Evolutionary conservation across 345 rosid species (phyloP).

Genomic region (Eutrema heterophyllum): DNA sequence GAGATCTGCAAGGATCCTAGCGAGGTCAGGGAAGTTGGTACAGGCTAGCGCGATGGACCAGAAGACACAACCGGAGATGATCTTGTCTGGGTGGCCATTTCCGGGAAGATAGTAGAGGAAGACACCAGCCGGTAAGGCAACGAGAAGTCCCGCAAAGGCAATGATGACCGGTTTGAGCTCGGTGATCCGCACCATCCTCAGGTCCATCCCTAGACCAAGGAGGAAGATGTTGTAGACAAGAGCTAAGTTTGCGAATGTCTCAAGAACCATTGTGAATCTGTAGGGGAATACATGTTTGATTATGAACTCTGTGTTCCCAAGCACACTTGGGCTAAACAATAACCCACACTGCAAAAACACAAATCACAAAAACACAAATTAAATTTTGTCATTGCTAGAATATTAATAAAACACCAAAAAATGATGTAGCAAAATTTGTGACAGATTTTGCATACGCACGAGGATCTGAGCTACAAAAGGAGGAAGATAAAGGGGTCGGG

Average conservation of each 20-base stretch:
- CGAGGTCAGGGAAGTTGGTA: constrained; percentile 64
- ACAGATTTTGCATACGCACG: neutral
- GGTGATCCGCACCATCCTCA: constrained; percentile 35
- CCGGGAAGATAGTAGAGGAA: constrained; percentile 28
- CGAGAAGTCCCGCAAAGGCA: constrained; percentile 36
- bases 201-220: constrained; percentile 65
- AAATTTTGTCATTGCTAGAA: neutral
- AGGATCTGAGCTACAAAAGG: constrained; percentile 38
- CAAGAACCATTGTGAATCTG: constrained; percentile 33
- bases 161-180: constrained; percentile 31
- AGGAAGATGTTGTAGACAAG: constrained; percentile 53
- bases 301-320: neutral
- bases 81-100: constrained; percentile 27
- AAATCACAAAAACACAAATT: neutral
- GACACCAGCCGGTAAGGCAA: constrained; percentile 44
- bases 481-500: constrained; percentile 30
- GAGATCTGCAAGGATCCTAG: constrained; percentile 50
- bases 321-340: constrained; percentile 42
- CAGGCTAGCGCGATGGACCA: constrained; percentile 55
- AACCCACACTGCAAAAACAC: constrained; percentile 45
- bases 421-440: neutral
- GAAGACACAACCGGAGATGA: constrained; percentile 34
- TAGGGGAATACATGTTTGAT: constrained; percentile 30
- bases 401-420: neutral
- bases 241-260: constrained; percentile 51